A percentile compares a stretch with the other conserved stretches of the same genome.
These are phyloP conservation scores for Drechmeria coniospora DNA, from an alignment of 2,329 filamentous ascomycete species.

Conservation along the genomic window DNA sequence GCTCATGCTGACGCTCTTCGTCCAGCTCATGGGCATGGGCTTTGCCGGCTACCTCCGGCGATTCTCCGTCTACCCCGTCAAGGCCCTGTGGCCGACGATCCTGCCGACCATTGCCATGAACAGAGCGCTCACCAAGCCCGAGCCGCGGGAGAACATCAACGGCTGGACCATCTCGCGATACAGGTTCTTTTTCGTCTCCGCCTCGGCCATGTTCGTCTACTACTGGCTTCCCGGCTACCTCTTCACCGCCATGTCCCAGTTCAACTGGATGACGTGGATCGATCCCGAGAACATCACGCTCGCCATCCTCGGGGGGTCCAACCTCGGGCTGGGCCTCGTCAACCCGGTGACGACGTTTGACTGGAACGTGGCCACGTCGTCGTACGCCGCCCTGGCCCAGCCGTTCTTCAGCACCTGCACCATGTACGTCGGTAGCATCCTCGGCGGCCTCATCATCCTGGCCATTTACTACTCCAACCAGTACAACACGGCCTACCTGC, in stretches of 20 bases:
- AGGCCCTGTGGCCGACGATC: slow-evolving; percentile 35
- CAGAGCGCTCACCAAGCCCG: slow-evolving; percentile 21
- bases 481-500: slow-evolving; percentile 27
- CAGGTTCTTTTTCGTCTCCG: slow-evolving; percentile 27
- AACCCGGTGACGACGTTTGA: slow-evolving; percentile 23
- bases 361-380: slow-evolving; percentile 23
- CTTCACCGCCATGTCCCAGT: slow-evolving; percentile 29
- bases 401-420: slow-evolving; percentile 24
- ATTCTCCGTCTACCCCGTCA: slow-evolving; percentile 35
- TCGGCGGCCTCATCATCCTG: slow-evolving; percentile 23
- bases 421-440: slow-evolving; percentile 17
- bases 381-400: slow-evolving; percentile 19
- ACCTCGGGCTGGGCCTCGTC: slow-evolving; percentile 21
- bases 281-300: slow-evolving; percentile 25
- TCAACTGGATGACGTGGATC: slow-evolving; percentile 43
- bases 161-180: slow-evolving; percentile 27
- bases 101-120: slow-evolving; percentile 32
- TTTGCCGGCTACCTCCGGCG: slow-evolving; percentile 33
- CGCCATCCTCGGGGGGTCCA: slow-evolving; percentile 24
- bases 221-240: slow-evolving; percentile 38
- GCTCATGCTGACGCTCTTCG: slow-evolving; percentile 27
- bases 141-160: slow-evolving; percentile 10
- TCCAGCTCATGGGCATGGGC: slow-evolving; percentile 39
- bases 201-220: slow-evolving; percentile 31
- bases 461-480: slow-evolving; percentile 26